These are phyloP conservation scores for Fusarium penzigii DNA, from an alignment of 2,329 filamentous ascomycete species.

Conservation along the genomic window DNA sequence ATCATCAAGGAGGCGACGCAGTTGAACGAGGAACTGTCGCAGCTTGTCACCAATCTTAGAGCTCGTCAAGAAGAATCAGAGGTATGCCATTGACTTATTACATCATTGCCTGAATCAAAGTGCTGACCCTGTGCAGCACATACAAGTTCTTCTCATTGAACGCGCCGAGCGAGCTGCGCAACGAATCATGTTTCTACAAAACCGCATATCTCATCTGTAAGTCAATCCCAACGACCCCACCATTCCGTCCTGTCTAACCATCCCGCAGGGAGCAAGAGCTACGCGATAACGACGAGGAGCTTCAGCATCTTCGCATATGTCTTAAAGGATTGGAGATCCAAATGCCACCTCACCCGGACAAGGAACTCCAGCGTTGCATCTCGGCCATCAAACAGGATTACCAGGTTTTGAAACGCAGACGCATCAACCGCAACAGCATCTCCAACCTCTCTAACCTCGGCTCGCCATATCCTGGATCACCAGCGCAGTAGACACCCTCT, in stretches of 20 bases:
- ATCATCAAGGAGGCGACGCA: slow-evolving; percentile 39
- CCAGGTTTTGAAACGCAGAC: slow-evolving; percentile 48
- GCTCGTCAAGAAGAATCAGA: slow-evolving; percentile 61
- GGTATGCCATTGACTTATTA: slow-evolving; percentile 37
- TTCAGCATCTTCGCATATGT: slow-evolving; percentile 62
- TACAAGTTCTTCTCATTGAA: slow-evolving; percentile 60
- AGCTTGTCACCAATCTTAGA: slow-evolving; percentile 51
- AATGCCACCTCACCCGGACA: slow-evolving; percentile 52
- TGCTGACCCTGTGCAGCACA: slow-evolving; percentile 47
- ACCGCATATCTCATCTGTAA: slow-evolving; percentile 59
- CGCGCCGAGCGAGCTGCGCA: slow-evolving; percentile 59
- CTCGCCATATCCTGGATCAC: slow-evolving; percentile 28
- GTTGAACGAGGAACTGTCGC: slow-evolving; percentile 52
- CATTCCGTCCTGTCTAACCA: slow-evolving; percentile 8
- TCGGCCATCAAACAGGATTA: slow-evolving; percentile 64
- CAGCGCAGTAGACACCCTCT: slow-evolving; percentile 15
- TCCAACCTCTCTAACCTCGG: slow-evolving; percentile 30
- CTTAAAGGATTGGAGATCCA: slow-evolving; percentile 64
- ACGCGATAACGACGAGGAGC: slow-evolving; percentile 58
- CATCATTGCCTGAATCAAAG: slow-evolving; percentile 7
- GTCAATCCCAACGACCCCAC: slow-evolving; percentile 14
- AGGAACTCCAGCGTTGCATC: slow-evolving; percentile 60
- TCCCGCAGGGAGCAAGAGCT: slow-evolving; percentile 53
- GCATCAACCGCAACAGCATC: slow-evolving; percentile 36
- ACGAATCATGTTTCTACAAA: slow-evolving; percentile 61